A percentile compares a stretch with the other conserved stretches of the same genome.
These are phyloP conservation scores for Dendrocalamus sinicus DNA, from an alignment of 176 grass and related monocot genomes.

Conservation along the genomic window DNA sequence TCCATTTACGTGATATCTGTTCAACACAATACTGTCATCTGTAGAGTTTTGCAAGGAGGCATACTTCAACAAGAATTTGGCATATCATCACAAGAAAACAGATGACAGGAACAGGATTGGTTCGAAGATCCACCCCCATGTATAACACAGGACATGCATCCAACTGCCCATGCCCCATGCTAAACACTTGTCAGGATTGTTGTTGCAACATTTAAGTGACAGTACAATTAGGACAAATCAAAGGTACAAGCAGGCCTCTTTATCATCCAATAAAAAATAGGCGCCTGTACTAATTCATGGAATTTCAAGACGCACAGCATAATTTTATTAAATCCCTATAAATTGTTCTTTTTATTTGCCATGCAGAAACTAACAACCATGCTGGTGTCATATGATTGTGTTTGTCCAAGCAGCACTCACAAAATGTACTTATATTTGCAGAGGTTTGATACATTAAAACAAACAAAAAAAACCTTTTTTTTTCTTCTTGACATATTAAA, in stretches of 20 bases:
- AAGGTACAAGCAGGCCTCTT: background rate
- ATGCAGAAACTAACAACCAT: background rate
- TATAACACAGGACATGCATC: background rate
- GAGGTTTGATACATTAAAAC: background rate
- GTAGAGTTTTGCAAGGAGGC: background rate
- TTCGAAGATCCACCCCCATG: background rate
- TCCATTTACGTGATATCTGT: conserved; percentile 98
- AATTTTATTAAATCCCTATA: background rate
- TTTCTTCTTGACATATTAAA: background rate
- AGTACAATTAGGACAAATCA: background rate
- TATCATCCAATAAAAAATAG: background rate
- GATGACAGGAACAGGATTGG: background rate
- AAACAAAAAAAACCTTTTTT: background rate
- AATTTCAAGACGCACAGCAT: background rate
- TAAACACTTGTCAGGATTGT: background rate
- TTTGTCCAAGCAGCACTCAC: background rate
- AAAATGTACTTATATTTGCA: background rate
- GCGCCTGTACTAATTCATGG: background rate
- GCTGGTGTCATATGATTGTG: background rate
- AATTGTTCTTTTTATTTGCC: background rate
- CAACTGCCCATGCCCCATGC: background rate
- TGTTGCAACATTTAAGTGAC: background rate
- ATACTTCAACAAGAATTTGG: background rate
- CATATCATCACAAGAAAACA: background rate
- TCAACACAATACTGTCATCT: conserved; percentile 24